phyloP scores from a whole-genome alignment of 495 filamentous ascomycete genomes.

The Lentithecium fluviatile region DNA sequence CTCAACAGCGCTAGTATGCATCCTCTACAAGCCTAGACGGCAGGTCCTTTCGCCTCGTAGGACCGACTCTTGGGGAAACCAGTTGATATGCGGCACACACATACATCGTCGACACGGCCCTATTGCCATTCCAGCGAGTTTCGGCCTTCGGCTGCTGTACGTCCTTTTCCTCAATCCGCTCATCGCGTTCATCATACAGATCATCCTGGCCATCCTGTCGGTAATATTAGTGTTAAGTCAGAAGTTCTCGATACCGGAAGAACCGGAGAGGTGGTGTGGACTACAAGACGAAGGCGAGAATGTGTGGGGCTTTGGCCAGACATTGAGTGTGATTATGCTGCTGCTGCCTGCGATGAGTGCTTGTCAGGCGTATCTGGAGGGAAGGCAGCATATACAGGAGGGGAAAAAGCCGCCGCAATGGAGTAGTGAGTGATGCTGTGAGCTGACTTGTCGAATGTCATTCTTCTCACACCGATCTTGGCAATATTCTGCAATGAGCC shows the following conservation, averaged over 20 bases:
- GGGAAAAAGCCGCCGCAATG: not conserved
- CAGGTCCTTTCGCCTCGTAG: not conserved
- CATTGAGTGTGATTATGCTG: conserved; percentile 22
- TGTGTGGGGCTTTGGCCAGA: conserved; percentile 25
- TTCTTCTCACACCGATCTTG: too few relatives aligned
- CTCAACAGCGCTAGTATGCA: conserved; percentile 20
- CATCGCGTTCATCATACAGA: conserved; percentile 17
- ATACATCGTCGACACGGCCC: not conserved
- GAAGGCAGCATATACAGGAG: conserved; percentile 11
- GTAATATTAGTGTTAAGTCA: conserved; percentile 21
- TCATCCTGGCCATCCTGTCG: conserved; percentile 14
- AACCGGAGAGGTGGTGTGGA: conserved; percentile 8
- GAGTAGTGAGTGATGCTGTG: not conserved
- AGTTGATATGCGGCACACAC: not conserved
- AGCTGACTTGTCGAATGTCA: not conserved
- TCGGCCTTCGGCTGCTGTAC: conserved; percentile 2
- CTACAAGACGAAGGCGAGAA: conserved; percentile 17
- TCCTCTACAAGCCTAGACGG: conserved; percentile 4
- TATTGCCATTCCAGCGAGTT: not conserved
- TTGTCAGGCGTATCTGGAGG: conserved; percentile 23
- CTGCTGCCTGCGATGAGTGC: conserved; percentile 23
- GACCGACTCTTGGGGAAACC: not conserved
- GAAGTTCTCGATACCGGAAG: conserved; percentile 18
- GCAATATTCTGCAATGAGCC: too few relatives aligned
- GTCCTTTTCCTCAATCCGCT: conserved; percentile 25